Evolutionary conservation across 2,329 filamentous ascomycete species (phyloP), one percentile per base, ranked within the genome.

Genomic region (Cryphonectria carpinicola): DNA sequence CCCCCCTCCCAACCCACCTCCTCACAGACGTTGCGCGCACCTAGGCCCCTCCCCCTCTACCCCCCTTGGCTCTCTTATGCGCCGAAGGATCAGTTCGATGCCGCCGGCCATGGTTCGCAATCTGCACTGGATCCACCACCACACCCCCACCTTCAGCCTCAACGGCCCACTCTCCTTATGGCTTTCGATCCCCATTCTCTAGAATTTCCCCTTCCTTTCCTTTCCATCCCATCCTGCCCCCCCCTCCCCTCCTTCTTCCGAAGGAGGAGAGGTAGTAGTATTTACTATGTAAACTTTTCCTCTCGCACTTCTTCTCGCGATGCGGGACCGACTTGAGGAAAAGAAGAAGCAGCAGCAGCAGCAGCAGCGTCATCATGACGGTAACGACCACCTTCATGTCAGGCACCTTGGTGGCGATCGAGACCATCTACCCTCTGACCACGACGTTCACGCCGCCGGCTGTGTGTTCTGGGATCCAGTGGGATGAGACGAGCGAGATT

Each of bases 341-440:
- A 13, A 32, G 54, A 19, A n/a, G 32, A 22, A 10, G 25, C 10
- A 19, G 17, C 3, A 32, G 32, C 32, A 32, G 32, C 6, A 22
- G 22, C n/a, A n/a, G 10, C 22, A 32, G 32, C 6, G 39, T 14
- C 19, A 63, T 37, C n/a, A 64, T 64, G 61, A 64, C 61, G 19
- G 37, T 64, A 13, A 28, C 41, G n/a, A 64, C 61, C 13, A 64
- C 61, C 5, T 28, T 64, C 35, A 64, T 39, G 13, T 64, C 61
- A n/a, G 61, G 39, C 61, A 46, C 61, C 61, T n/a, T 28, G 61
- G 61, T 64, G 61, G 39, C n/a, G 22, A 64, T 39, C n/a, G 39
- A 41, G 37, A 64, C 61, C 61, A 46, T 64, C 61, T 64, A 46
- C 37, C 61, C 61, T 25, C 61, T 64, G 8, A 64, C 61, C 3